Evolutionary conservation across 495 filamentous ascomycete species (phyloP), one percentile per base, ranked within the genome.

Genomic region (Rhypophila decipiens): DNA sequence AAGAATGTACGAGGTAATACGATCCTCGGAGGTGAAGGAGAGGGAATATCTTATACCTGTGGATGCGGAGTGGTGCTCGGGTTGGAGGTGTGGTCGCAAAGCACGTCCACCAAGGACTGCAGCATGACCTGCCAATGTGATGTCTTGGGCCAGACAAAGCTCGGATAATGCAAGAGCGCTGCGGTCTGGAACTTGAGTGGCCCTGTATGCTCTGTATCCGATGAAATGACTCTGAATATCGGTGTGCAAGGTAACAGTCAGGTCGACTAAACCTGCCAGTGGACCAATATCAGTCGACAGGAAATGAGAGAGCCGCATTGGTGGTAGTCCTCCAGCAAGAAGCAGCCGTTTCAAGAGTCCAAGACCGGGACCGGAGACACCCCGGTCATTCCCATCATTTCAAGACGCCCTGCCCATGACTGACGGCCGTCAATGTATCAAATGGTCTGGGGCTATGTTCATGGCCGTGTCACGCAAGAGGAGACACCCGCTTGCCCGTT

Each of bases 241-340:
- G 42, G 41, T 44, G 41, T 38, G 40, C 34, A 24, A 35, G 13
- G 46, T 49, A 43, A 50, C 42, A 39, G 15, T 44, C 35, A 18
- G 33, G 15, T 51, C 52, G 52, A 47, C 44, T 55, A 55, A 48
- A 51, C 47, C 34, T 55, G 52, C 52, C 52, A 24, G 15, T 22
- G n/a, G 2, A 24, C 34, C 13, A 21, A 34, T 13, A 24, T 21
- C 18, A 8, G 36, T 39, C 2, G 20, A 1, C 17, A 5, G 31
- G 31, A 15, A 35, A 35, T 5, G 2, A 5, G 31, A 15, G 12
- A 35, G 17, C 12, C 31, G 12, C 5, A 15, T 12, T 11, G 31
- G 12, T 35, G 31, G 12, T 12, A 12, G 17, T 5, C 2, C 17
- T 35, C 31, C 31, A 2, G 12, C 31, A n/a, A n/a, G n/a, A n/a